Evolutionary conservation across 345 rosid genomes (phyloP).

Genomic region (Salix caprea): DNA sequence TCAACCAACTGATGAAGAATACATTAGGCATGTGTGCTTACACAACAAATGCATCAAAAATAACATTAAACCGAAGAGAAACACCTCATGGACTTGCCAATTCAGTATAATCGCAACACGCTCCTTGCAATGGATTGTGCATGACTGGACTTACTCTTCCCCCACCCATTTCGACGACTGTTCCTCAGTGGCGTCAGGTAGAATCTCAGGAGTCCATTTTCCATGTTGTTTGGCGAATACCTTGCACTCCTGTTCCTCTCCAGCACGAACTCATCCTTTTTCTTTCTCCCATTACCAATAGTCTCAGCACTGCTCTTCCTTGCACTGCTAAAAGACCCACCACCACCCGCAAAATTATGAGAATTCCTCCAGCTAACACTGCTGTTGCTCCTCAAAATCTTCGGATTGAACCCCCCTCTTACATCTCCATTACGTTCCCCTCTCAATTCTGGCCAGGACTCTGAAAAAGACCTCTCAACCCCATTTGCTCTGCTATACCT

Average conservation of each 20-base stretch:
- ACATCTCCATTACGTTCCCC: conserved; percentile 55
- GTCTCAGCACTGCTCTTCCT: conserved; percentile 59
- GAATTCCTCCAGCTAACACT: conserved; percentile 95
- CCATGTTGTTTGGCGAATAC: conserved; percentile 67
- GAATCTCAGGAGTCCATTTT: conserved; percentile 75
- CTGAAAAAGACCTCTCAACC: conserved; percentile 68
- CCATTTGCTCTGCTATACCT: conserved; percentile 60
- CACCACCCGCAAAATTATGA: conserved; percentile 39
- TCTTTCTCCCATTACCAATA: conserved; percentile 57
- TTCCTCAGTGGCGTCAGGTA: conserved; percentile 69
- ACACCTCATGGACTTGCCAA: conserved; percentile 27
- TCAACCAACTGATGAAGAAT: conserved; percentile 42
- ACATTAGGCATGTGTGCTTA: conserved; percentile 47
- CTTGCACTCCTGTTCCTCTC: conserved; percentile 85
- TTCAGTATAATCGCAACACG: conserved; percentile 69
- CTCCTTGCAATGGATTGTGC: conserved; percentile 76
- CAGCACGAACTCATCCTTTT: conserved; percentile 54
- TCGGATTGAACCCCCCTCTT: conserved; percentile 61
- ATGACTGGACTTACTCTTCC: conserved; percentile 49
- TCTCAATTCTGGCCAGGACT: conserved; percentile 84
- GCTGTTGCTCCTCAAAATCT: conserved; percentile 82
- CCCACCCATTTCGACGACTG: conserved; percentile 58
- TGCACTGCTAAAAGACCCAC: conserved; percentile 36
- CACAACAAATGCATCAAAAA: conserved; percentile 51
- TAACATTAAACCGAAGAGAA: conserved; percentile 38